These are phyloP conservation scores for Stromatinia cepivora DNA, from an alignment of 2,329 filamentous ascomycete species.

Conservation along the genomic window DNA sequence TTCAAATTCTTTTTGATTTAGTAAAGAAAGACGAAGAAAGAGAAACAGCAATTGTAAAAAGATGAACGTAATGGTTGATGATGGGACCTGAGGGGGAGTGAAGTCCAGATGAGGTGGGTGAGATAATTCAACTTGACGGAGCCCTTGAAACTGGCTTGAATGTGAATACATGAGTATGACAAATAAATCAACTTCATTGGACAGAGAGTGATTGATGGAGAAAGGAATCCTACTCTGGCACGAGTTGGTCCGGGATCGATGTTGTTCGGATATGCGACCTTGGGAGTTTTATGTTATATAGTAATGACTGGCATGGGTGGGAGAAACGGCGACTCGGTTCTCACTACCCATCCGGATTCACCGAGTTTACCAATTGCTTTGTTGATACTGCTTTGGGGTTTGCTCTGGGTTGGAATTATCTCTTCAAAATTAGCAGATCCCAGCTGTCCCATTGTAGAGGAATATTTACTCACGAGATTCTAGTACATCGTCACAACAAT, in stretches of 20 bases:
- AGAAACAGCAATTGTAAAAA: too few species aligned
- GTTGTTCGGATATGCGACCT: constrained; percentile 68
- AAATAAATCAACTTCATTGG: not conserved
- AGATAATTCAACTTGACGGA: constrained; percentile 71
- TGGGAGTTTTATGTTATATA: constrained; percentile 72
- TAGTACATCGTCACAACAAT: constrained; percentile 71
- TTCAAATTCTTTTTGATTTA: too few species aligned
- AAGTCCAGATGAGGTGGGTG: constrained; percentile 27
- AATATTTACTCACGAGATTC: not conserved
- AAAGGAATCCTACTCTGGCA: constrained; percentile 41
- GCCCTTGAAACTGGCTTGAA: constrained; percentile 72
- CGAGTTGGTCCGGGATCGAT: constrained; percentile 62
- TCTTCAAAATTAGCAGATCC: constrained; percentile 33
- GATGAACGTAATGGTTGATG: too few species aligned
- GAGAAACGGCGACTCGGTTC: constrained; percentile 74
- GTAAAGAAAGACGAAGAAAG: too few species aligned
- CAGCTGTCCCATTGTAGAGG: not conserved
- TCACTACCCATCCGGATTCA: constrained; percentile 76
- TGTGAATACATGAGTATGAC: constrained; percentile 54
- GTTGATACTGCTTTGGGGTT: constrained; percentile 80
- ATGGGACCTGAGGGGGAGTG: too few species aligned
- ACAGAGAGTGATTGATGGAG: constrained; percentile 34
- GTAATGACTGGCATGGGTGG: constrained; percentile 73
- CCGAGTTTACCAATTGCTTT: constrained; percentile 76
- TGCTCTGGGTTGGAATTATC: constrained; percentile 51